Percentiles rank a stretch among this genome's conserved stretches.
phyloP scores from a whole-genome alignment of 2,329 filamentous ascomycete species.

The Nothophaeocryptopus gaeumannii region DNA sequence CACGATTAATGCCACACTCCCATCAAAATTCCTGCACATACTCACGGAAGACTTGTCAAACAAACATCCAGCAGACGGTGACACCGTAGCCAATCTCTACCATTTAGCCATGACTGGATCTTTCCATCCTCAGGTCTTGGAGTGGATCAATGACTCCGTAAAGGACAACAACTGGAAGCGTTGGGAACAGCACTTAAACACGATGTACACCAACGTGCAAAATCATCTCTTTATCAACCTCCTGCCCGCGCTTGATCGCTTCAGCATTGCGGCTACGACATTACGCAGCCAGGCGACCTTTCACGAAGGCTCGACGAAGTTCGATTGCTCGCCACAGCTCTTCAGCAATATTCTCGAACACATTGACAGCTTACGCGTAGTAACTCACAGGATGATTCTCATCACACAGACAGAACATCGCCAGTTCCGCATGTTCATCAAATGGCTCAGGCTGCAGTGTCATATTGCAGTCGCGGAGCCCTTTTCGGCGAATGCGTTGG shows the following conservation, averaged over 20 bases:
- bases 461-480: constrained; percentile 69
- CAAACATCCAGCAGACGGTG: constrained; percentile 53
- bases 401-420: constrained; percentile 72
- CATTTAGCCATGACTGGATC: constrained; percentile 83
- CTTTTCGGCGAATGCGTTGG: constrained; percentile 58
- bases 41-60: constrained; percentile 73
- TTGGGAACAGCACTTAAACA: constrained; percentile 84
- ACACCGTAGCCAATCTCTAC: constrained; percentile 73
- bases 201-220: constrained; percentile 74
- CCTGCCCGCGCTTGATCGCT: constrained; percentile 80
- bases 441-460: constrained; percentile 81
- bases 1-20: constrained; percentile 73
- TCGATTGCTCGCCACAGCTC: constrained; percentile 48
- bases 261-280: constrained; percentile 74
- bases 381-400: constrained; percentile 70
- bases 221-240: constrained; percentile 82
- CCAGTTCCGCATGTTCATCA: constrained; percentile 74
- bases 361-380: constrained; percentile 69
- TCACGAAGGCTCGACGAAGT: constrained; percentile 62
- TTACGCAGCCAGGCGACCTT: constrained; percentile 81
- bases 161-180: constrained; percentile 63
- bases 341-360: constrained; percentile 59
- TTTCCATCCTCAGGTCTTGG: constrained; percentile 69
- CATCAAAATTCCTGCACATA: constrained; percentile 14
- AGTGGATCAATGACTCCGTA: constrained; percentile 63